Evolutionary conservation across 257 asterid species (phyloP).

Genomic region (Solanum microdontum): DNA sequence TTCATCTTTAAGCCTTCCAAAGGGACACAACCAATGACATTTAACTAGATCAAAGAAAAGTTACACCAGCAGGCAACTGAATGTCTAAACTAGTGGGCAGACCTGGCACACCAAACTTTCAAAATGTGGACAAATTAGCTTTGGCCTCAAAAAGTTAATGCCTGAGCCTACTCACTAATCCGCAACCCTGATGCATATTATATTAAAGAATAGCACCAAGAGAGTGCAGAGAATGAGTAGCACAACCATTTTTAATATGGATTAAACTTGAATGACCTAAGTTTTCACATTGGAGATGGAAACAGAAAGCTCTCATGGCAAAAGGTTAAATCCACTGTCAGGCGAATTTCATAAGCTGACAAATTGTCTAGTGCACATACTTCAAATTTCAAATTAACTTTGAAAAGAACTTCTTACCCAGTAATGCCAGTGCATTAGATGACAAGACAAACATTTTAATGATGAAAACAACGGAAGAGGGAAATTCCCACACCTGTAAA

Average conservation of each 20-base stretch:
- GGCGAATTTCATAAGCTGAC: not conserved
- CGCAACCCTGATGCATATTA: not conserved
- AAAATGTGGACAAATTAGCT: not conserved
- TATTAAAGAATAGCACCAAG: not conserved
- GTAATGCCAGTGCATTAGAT: constrained; percentile 66
- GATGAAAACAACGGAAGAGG: constrained; percentile 53
- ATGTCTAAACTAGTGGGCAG: not conserved
- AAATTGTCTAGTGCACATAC: not conserved
- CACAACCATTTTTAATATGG: not conserved
- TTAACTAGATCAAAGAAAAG: not conserved
- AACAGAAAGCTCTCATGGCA: not conserved
- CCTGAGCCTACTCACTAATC: not conserved
- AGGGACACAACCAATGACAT: not conserved
- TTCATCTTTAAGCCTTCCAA: not conserved
- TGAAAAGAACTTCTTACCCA: constrained; percentile 30
- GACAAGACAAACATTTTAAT: constrained; percentile 70
- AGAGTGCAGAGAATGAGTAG: not conserved
- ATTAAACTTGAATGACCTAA: not conserved
- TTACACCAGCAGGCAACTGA: not conserved
- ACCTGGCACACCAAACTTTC: not conserved
- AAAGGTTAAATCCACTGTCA: not conserved
- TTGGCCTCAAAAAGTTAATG: not conserved
- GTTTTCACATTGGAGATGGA: not conserved
- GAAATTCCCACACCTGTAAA: constrained; percentile 82
- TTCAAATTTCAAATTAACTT: not conserved